Base-by-base conservation (phyloP, 306 rosid genomes). In the Lablab purpureus region DNA sequence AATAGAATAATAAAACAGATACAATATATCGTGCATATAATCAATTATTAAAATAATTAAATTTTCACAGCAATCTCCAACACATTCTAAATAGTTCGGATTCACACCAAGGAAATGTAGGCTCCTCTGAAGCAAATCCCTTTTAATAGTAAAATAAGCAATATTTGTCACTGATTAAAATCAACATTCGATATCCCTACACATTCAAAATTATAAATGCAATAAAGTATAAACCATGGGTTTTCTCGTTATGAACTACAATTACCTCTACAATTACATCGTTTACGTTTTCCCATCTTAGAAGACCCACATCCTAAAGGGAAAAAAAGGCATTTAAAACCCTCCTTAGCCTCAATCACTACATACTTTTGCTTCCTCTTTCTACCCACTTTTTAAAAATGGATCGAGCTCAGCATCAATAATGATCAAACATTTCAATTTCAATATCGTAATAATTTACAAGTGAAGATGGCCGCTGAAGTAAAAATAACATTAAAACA, bases 361-460 rank as follows among this genome's bases (percentile, higher is more conserved):
- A 22, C 51, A 22, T 10, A 1, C 4, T 28, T 6, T 46, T 32
- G 19, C 13, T 62, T 23, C 8, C n/a, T 18, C 25, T 23, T 19
- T n/a, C 17, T 10, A 3, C 47, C 71, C 50, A 67, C 51, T 34
- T 40, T 28, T 74, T 45, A 6, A 73, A 21, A 75, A 70, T 19
- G 58, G 68, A 50, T 69, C 40, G 36, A 58, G 23, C 47, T 43
- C 18, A 70, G 66, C 36, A 47, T 28, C 71, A 46, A 71, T 59
- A 67, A 78, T 49, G 70, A 50, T 65, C 55, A 37, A 55, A 22
- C 52, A 43, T 49, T 80, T 80, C 18, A 58, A 50, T 49, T 80
- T 80, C 19, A 58, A 73, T 72, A 51, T 13, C 28, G 30, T 19
- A 15, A 37, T 12, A 67, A 85, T 85, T 78, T 85, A 81, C 78